Base-by-base conservation (phyloP, 768 basidiomycete genomes). In the Tylopilus balloui region DNA sequence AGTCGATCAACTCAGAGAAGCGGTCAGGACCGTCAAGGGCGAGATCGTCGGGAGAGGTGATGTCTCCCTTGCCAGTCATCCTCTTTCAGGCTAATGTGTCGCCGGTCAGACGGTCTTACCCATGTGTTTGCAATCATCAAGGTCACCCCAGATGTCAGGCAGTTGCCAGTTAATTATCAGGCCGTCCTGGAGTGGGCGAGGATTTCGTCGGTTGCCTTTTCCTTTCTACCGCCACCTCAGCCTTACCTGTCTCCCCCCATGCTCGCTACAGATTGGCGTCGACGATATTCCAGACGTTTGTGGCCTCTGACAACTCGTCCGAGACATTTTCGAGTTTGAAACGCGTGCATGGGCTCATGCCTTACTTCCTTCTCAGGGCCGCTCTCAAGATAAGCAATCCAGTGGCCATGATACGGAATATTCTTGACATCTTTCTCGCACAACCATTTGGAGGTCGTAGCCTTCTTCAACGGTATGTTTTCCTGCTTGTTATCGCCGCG, bases 111-210 rank as follows among this genome's bases (percentile, higher is more conserved):
- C 68, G 96, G 96, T 9, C 73, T 99, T 19, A 88, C 83, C 21
- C 80, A 79, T 48, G 76, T 98, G n/a, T 99, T 99, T 61, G 80
- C 81, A 11, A 86, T 86, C 6, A 88, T 99, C 65, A 88, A 91
- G 69, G 69, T 79, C 34, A 94, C 88, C 4, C 80, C 87, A 8
- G 73, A 83, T 49, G 82, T 94, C 9, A 76, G 79, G 49, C 79
- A 83, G 60, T 70, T 99, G 37, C 95, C 96, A 6, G 65, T 72
- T 7, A 90, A 94, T 53, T 97, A 93, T 60, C 77, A 81, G 55
- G 88, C 92, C 34, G 92, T 97, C 39, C 64, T 95, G 7, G 95
- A 98, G 68, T 99, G 96, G 95, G 96, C 88, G 6, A 75, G 94
- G 47, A 96, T 97, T 63, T 95, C 95, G 92, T 95, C 51, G 63